Base-by-base conservation (phyloP, 106 monocot species). In the Acanthochlamys bracteata region DNA sequence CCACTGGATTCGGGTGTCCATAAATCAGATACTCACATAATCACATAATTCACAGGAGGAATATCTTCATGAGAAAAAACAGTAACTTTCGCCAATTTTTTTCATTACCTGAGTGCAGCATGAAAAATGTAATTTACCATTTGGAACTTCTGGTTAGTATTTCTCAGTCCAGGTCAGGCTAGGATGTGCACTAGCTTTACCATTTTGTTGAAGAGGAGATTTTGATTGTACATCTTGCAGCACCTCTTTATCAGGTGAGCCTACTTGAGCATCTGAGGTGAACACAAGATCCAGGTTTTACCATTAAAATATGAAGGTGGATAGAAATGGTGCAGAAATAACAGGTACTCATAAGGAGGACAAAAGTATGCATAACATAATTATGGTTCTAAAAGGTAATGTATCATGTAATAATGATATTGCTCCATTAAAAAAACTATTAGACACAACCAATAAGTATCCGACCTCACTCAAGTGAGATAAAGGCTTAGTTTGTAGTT, bases 111-210 rank as follows among this genome's bases (percentile, higher is more conserved):
- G 33, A 33, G 1, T 33, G 6, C 4, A 6, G 33, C 33, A 33
- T 33, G 33, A 6, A 33, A 33, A 33, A 33, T 33, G 33, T 33
- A 33, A 33, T 33, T 33, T 6, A 33, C 33, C 98, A 81, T 81
- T 83, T 41, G 83, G 81, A 81, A 81, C 75, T 54, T 83, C 92
- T 23, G 98, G 98, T 24, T 65, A 71, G 72, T 92, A 92, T 64
- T 92, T 98, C 51, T 92, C 98, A 11, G 92, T 92, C 98, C 98
- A 98, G 59, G 82, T 83, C 67, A 77, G 67, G n/a, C 76, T 76
- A 86, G 64, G 69, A 39, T 21, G 26, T 25, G 60, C 74, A 71
- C 39, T 49, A 74, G 26, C 60, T 58, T 66, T 42, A 22, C 24
- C 49, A 63, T 85, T 92, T 66, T 22, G 57, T 67, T 96, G 90